Conservation (phyloP, 768 basidiomycete genomes). For the Xerocomellus amylosporus region DNA sequence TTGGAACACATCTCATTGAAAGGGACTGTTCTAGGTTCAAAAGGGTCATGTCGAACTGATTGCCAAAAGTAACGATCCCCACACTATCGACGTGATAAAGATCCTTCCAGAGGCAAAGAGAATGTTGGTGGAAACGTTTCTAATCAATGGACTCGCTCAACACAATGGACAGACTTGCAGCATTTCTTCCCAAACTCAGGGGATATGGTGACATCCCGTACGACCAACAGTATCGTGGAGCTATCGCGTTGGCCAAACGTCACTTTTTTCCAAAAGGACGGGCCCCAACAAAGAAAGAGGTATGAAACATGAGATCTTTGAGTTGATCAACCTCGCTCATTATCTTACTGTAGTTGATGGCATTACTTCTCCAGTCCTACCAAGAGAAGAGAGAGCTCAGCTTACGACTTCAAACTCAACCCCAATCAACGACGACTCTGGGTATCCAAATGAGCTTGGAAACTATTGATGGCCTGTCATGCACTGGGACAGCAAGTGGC, state of each 20-base stretch:
- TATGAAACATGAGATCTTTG: not conserved
- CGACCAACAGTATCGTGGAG: slow-evolving; percentile 26
- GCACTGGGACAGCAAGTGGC: not conserved
- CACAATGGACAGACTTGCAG: slow-evolving; percentile 17
- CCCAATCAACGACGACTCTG: slow-evolving; percentile 14
- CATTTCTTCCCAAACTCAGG: slow-evolving; percentile 29
- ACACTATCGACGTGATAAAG: slow-evolving; percentile 20
- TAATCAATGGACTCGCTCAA: not conserved
- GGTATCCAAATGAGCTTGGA: slow-evolving; percentile 20
- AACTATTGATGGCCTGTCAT: not conserved
- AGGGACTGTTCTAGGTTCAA: slow-evolving; percentile 19
- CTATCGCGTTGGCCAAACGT: slow-evolving; percentile 28
- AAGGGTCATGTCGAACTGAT: slow-evolving; percentile 25
- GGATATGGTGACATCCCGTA: slow-evolving; percentile 30
- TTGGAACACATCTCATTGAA: not conserved
- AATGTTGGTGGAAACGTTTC: slow-evolving; percentile 14
- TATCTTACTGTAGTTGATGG: slow-evolving; percentile 18
- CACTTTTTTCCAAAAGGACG: slow-evolving; percentile 27
- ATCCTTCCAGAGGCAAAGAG: slow-evolving; percentile 25
- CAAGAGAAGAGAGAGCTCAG: slow-evolving; percentile 19
- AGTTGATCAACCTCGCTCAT: not conserved
- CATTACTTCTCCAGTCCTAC: slow-evolving; percentile 24
- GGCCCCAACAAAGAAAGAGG: slow-evolving; percentile 26
- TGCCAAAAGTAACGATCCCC: slow-evolving; percentile 10
- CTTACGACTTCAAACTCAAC: not conserved